Base-by-base conservation (phyloP, 805 yeast genomes). In the Metschnikowia anglica region DNA sequence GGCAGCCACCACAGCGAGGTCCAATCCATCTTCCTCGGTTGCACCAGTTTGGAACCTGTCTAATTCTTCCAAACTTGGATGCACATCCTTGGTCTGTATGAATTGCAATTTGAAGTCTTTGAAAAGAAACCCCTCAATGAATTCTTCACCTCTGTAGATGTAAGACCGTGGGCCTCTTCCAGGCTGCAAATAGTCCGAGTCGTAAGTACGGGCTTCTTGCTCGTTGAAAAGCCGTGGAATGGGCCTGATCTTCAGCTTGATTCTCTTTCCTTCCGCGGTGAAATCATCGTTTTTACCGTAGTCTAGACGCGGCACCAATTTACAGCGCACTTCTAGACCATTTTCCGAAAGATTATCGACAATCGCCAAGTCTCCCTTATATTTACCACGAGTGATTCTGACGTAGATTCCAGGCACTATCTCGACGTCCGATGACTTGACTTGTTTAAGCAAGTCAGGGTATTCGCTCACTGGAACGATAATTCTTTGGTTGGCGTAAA, bases 401-500 rank as follows among this genome's bases (percentile, higher is more conserved):
- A 93, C 95, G 63, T 91, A 93, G 23, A 88, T 80, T 17, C 99
- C 99, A 6, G 96, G 97, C 35, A 83, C 83, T 18, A 93, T 70
- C 55, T 88, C 90, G 19, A 88, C 85, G 56, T 90, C 98, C 40
- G 88, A 79, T 0, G 95, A 80, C 64, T 85, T 88, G 42, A 82
- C 87, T 43, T 95, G 97, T 59, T 95, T 85, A 61, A 93, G 74
- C 57, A 93, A 73, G 62, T 90, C 95, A 2, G 97, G 96, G 62
- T 89, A 86, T 66, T 93, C 99, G 62, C 87, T 88, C 45, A 93
- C 93, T 5, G 99, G 99, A 36, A 93, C 97, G 47, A 91, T 73
- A 38, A 90, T 75, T 65, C 87, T 86, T 57, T 85, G 84, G 41
- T 77, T 70, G 33, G 70, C 59, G 55, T 84, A 93, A 26, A 91